Base-by-base conservation (phyloP, 106 monocot species). In the Allium cepa region DNA sequence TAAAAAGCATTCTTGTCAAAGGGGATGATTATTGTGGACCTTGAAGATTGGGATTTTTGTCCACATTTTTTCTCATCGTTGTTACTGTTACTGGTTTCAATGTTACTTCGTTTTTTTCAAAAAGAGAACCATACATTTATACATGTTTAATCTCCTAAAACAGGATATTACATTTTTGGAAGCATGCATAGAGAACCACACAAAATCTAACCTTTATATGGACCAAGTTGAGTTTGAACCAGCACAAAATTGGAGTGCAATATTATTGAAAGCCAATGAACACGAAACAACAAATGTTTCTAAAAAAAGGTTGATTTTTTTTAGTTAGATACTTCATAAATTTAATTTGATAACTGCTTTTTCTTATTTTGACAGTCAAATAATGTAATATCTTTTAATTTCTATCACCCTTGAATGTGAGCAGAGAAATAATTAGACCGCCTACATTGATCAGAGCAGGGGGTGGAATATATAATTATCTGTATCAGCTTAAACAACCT, bases 211-310 rank as follows among this genome's bases (percentile, higher is more conserved):
- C 49, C 92, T 97, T 75, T 86, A 84, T 53, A 92, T 97, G 96
- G 96, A 97, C 71, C 96, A 97, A 87, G 89, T 97, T 55, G 96
- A 97, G 12, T 92, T 97, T 68, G 88, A 97, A 71, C 96, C 96
- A 50, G 72, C 92, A 53, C 82, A 60, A 60, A 18, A 82, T 73
- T 97, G 92, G 96, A 79, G 46, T 66, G 78, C 87, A 59, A 84
- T 84, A 53, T 69, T 84, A 59, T 79, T 97, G 49, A 89, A 84
- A 80, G 78, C 79, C 56, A 88, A 97, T 80, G 86, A 79, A 17
- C 73, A 81, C 59, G 50, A 70, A 63, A 77, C 82, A 48, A 75
- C 67, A 59, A 73, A 10, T 9, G 78, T 71, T 53, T 79, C 79
- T 58, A 58, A 17, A 6, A 27, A 59, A 58, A 11, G 18, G 11